A percentile compares a stretch with the other conserved stretches of the same genome.
Conservation (phyloP, 2,329 filamentous ascomycete genomes). For the Colletotrichum chlorophyti region DNA sequence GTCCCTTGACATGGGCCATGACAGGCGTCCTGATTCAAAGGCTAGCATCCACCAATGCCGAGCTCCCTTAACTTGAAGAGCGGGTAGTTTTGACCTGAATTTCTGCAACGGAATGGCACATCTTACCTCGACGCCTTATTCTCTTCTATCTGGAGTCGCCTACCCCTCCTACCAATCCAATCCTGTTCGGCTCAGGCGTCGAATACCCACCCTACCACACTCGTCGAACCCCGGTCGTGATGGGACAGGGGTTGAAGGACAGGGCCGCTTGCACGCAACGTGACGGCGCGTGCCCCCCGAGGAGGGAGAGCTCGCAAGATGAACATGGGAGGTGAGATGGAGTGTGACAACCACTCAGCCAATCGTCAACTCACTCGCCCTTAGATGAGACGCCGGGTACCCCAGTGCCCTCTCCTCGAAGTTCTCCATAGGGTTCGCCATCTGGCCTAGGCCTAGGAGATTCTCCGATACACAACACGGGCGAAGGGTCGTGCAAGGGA, state of each 20-base stretch:
- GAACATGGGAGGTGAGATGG: slow-evolving; percentile 24
- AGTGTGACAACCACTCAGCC: slow-evolving; percentile 20
- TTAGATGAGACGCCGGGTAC: slow-evolving; percentile 26
- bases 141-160: slow-evolving; percentile 17
- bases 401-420: slow-evolving; percentile 14
- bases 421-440: slow-evolving; percentile 4
- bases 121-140: background rate
- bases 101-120: slow-evolving; percentile 25
- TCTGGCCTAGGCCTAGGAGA: slow-evolving; percentile 13
- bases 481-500: slow-evolving; percentile 15
- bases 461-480: slow-evolving; percentile 20
- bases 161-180: slow-evolving; percentile 23
- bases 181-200: slow-evolving; percentile 13
- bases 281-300: slow-evolving; percentile 14
- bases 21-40: slow-evolving; percentile 12
- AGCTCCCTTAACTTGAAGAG: slow-evolving; percentile 4
- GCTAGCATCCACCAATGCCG: slow-evolving; percentile 12
- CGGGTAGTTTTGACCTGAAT: slow-evolving; percentile 15
- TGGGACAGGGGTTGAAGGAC: slow-evolving; percentile 13
- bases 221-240: slow-evolving; percentile 9
- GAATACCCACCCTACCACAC: slow-evolving; percentile 20
- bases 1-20: background rate
- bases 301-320: slow-evolving; percentile 22
- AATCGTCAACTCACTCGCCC: slow-evolving; percentile 16
- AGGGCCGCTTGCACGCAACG: slow-evolving; percentile 15